These are phyloP conservation scores for Boletus bicolor DNA, from an alignment of 768 basidiomycete genomes.

Conservation along the genomic window DNA sequence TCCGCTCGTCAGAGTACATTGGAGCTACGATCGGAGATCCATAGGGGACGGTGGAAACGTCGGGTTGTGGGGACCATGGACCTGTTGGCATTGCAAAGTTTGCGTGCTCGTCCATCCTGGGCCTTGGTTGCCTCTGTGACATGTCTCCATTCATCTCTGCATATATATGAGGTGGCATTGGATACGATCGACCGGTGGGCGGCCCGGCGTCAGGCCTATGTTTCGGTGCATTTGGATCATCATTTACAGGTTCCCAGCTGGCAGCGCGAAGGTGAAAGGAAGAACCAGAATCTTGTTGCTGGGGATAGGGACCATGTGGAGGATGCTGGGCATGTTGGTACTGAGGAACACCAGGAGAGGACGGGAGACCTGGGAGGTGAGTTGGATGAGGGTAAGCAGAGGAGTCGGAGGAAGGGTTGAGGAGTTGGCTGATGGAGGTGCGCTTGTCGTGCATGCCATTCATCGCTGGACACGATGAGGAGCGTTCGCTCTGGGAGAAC, in stretches of 20 bases:
- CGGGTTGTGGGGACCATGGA: constrained; percentile 35
- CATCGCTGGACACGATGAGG: constrained; percentile 31
- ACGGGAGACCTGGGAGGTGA: constrained; percentile 27
- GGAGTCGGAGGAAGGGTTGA: constrained; percentile 45
- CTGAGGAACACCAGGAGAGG: constrained; percentile 24
- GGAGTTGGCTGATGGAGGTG: constrained; percentile 48
- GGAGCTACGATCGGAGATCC: constrained; percentile 42
- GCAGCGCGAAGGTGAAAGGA: constrained; percentile 61
- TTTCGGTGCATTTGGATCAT: constrained; percentile 35
- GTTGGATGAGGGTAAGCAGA: constrained; percentile 32
- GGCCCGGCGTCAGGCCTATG: constrained; percentile 35
- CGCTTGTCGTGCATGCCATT: constrained; percentile 47
- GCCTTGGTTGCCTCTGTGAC: constrained; percentile 25
- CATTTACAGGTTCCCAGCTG: constrained; percentile 47
- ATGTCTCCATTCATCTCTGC: constrained; percentile 35
- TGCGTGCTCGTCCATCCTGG: constrained; percentile 32
- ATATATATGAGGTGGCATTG: constrained; percentile 32
- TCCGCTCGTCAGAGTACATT: constrained; percentile 57
- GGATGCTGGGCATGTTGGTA: constrained; percentile 31
- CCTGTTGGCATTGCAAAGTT: constrained; percentile 28
- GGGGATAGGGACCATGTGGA: constrained; percentile 26
- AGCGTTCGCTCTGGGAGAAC: constrained; percentile 10
- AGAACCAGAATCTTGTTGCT: constrained; percentile 27
- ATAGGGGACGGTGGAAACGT: constrained; percentile 38
- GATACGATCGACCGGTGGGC: constrained; percentile 34